These are phyloP conservation scores for Arabis alpina DNA, from an alignment of 345 rosid species.

Conservation along the genomic window DNA sequence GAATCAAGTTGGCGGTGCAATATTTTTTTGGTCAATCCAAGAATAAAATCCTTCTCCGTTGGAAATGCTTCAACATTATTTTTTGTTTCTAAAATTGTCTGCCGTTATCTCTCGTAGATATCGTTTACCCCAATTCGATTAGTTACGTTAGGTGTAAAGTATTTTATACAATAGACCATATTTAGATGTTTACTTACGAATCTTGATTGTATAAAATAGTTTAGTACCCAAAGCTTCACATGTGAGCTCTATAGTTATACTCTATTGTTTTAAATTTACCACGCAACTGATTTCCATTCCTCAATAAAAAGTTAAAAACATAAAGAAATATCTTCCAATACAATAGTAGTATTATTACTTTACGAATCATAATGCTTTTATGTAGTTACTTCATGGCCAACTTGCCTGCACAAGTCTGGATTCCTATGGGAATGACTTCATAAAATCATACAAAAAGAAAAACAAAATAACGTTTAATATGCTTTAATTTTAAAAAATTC, in stretches of 20 bases:
- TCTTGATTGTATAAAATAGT: neutral
- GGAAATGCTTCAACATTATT: constrained; percentile 17
- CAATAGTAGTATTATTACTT: neutral
- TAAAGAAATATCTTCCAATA: neutral
- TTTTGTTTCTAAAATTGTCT: constrained; percentile 1
- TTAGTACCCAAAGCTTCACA: neutral
- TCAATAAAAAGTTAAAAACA: neutral
- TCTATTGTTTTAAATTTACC: neutral
- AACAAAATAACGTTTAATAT: neutral
- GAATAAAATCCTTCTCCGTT: constrained; percentile 29
- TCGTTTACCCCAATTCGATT: neutral
- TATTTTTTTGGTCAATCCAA: constrained; percentile 16
- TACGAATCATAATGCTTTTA: neutral
- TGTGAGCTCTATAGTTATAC: constrained; percentile 20
- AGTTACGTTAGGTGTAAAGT: neutral
- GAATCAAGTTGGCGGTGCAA: constrained; percentile 29
- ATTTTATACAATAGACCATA: neutral
- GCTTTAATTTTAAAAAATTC: neutral
- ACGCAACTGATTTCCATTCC: neutral
- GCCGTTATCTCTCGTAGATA: neutral
- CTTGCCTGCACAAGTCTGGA: constrained; percentile 29
- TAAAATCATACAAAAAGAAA: neutral
- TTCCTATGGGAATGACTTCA: constrained; percentile 34
- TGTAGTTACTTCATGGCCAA: constrained; percentile 36
- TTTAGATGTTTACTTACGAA: neutral